phyloP scores from a whole-genome alignment of 768 basidiomycete species.

The Cubamyces lactineus region DNA sequence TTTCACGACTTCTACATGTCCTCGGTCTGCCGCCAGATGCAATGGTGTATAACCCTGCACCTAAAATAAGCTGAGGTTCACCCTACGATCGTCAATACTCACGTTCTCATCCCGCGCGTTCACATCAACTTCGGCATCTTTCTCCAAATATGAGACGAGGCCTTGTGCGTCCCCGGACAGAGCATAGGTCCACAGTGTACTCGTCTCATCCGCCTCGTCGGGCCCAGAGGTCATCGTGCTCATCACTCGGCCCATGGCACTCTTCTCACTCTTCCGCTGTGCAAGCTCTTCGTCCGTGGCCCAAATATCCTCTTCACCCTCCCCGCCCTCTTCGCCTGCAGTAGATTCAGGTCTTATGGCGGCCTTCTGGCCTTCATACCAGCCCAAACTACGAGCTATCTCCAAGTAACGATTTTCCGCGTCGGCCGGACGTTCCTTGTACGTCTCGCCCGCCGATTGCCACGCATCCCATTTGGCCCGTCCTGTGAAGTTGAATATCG shows the following conservation, averaged over 20 bases:
- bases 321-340: constrained; percentile 31
- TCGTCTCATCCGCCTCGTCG: constrained; percentile 37
- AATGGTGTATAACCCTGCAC: constrained; percentile 84
- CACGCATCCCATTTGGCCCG: constrained; percentile 91
- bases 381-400: constrained; percentile 70
- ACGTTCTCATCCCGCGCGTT: constrained; percentile 77
- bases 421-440: constrained; percentile 43
- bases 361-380: constrained; percentile 47
- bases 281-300: constrained; percentile 41
- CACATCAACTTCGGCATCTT: constrained; percentile 49
- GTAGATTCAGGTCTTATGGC: background rate
- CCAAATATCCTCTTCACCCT: constrained; percentile 42
- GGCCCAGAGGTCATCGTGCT: constrained; percentile 52
- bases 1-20: constrained; percentile 58
- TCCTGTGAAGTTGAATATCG: constrained; percentile 77
- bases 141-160: constrained; percentile 48
- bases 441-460: constrained; percentile 54
- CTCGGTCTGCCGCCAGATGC: constrained; percentile 87
- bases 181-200: constrained; percentile 64
- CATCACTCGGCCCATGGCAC: constrained; percentile 63
- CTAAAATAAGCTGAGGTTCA: constrained; percentile 7
- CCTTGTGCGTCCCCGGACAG: constrained; percentile 55
- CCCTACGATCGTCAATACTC: constrained; percentile 31
- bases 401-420: constrained; percentile 70
- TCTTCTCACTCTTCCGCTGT: constrained; percentile 28